Conservation (phyloP, 2,329 filamentous ascomycete species). For the Mollisia scopiformis region DNA sequence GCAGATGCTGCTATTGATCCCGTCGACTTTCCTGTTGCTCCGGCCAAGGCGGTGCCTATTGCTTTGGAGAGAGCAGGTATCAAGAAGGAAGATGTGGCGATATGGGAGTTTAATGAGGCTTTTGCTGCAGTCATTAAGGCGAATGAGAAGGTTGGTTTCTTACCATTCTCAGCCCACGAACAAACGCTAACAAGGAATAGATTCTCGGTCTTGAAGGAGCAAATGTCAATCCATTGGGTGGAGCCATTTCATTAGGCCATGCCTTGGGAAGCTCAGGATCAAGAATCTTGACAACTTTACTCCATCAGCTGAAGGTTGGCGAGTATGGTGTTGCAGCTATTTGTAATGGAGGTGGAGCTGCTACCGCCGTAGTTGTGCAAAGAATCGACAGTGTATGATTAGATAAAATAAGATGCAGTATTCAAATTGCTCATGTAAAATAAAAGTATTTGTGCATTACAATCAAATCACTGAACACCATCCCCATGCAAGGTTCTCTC, state of each 20-base stretch:
- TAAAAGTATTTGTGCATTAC: conserved; percentile 3
- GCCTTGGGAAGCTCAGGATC: conserved; percentile 92
- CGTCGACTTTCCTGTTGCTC: conserved; percentile 93
- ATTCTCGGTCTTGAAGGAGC: conserved; percentile 73
- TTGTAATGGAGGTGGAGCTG: conserved; percentile 94
- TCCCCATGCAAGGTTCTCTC: not conserved
- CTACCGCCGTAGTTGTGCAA: conserved; percentile 90
- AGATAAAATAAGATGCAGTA: not conserved
- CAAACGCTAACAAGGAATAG: conserved; percentile 21
- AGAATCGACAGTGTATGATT: conserved; percentile 57
- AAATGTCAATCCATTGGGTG: conserved; percentile 84
- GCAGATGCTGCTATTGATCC: conserved; percentile 90
- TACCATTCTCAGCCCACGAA: not conserved
- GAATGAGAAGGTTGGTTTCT: conserved; percentile 77
- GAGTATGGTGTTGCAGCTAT: conserved; percentile 96
- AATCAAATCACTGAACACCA: not conserved
- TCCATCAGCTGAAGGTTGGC: conserved; percentile 87
- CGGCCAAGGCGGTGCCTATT: conserved; percentile 88
- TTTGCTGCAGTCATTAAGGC: conserved; percentile 96
- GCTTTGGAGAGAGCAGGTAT: conserved; percentile 89
- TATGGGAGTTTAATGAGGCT: conserved; percentile 99
- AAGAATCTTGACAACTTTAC: conserved; percentile 83
- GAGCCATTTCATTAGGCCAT: conserved; percentile 90
- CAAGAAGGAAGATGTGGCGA: conserved; percentile 84
- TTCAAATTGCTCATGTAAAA: not conserved